Evolutionary conservation across 345 rosid species (phyloP).

Genomic region (Laguncularia racemosa): DNA sequence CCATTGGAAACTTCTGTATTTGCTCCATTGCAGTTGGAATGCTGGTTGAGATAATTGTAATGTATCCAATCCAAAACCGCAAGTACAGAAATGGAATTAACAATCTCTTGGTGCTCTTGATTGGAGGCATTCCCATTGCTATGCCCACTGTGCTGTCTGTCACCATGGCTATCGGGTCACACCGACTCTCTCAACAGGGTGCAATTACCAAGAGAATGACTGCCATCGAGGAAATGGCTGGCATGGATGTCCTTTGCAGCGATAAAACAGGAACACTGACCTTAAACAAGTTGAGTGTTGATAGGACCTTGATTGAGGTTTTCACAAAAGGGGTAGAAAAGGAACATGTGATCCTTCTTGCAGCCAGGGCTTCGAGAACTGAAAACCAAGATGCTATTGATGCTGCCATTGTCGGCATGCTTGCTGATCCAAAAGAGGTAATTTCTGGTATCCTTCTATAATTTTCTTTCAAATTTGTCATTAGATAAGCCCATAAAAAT

Average conservation of each 20-base stretch:
- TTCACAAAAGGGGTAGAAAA: constrained; percentile 20
- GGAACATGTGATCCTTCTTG: constrained; percentile 23
- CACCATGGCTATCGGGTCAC: constrained; percentile 39
- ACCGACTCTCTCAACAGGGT: constrained; percentile 31
- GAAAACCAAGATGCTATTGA: constrained; percentile 40
- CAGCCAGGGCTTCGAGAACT: constrained; percentile 32
- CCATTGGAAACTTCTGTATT: constrained; percentile 38
- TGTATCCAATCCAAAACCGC: constrained; percentile 36
- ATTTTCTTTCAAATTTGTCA: too few species aligned
- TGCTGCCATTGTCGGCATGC: constrained; percentile 30
- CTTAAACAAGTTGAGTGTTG: constrained; percentile 32
- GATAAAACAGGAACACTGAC: constrained; percentile 36
- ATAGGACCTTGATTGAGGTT: constrained; percentile 26
- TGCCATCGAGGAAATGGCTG: constrained; percentile 37
- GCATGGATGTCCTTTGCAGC: constrained; percentile 38
- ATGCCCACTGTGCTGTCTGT: constrained; percentile 36
- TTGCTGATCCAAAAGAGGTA: constrained; percentile 34
- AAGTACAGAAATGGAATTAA: constrained; percentile 30
- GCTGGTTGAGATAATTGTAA: constrained; percentile 28
- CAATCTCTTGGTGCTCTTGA: constrained; percentile 33
- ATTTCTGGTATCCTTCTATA: too few species aligned
- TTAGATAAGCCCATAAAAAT: too few species aligned
- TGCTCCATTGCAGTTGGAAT: constrained; percentile 33
- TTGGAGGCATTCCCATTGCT: constrained; percentile 38
- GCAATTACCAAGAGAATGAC: constrained; percentile 43